These are phyloP conservation scores for Scytalidium lignicola DNA, from an alignment of 2,329 filamentous ascomycete genomes.

Conservation along the genomic window DNA sequence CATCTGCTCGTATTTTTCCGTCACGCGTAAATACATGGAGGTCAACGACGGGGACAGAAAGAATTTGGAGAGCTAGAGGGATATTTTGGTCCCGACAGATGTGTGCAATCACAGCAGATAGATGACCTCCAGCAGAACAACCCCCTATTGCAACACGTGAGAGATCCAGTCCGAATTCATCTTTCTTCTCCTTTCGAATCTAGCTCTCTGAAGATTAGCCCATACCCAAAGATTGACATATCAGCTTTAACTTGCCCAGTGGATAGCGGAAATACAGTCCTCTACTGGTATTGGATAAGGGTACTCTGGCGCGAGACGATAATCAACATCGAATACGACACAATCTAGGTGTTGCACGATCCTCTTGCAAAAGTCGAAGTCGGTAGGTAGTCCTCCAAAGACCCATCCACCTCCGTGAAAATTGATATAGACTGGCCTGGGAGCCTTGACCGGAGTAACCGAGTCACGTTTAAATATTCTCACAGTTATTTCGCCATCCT, in stretches of 20 bases:
- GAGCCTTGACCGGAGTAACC: slow-evolving; percentile 18
- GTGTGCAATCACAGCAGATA: slow-evolving; percentile 14
- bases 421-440: slow-evolving; percentile 33
- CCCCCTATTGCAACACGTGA: slow-evolving; percentile 15
- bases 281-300: slow-evolving; percentile 38
- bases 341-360: slow-evolving; percentile 30
- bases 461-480: slow-evolving; percentile 34
- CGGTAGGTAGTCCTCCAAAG: slow-evolving; percentile 32
- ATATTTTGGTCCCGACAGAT: slow-evolving; percentile 12
- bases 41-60: slow-evolving; percentile 13
- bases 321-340: slow-evolving; percentile 40
- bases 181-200: neutral
- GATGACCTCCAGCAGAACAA: slow-evolving; percentile 14
- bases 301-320: slow-evolving; percentile 38
- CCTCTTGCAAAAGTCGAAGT: slow-evolving; percentile 36
- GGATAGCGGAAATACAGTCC: slow-evolving; percentile 39
- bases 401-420: slow-evolving; percentile 33
- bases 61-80: slow-evolving; percentile 14
- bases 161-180: slow-evolving; percentile 15
- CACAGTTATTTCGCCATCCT: slow-evolving; percentile 33
- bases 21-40: neutral
- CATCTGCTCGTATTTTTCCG: neutral
- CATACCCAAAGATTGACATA: neutral
- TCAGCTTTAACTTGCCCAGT: slow-evolving; percentile 28
- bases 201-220: neutral